Base-by-base conservation (phyloP, 148 eudicot species). In the Pouteria glomerata region DNA sequence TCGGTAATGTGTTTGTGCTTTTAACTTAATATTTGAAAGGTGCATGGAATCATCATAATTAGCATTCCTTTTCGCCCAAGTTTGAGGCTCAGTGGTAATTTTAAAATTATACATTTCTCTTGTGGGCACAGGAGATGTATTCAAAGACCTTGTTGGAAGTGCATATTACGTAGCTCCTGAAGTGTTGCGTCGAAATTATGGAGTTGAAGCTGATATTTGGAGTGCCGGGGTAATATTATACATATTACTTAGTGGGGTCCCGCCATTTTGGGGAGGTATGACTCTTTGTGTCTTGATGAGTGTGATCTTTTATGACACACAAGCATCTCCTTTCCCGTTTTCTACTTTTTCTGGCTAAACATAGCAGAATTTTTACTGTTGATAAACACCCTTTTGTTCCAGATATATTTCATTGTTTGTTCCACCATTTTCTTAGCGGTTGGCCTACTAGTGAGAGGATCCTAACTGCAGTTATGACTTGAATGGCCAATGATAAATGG, bases 111-210 rank as follows among this genome's bases (percentile, higher is more conserved):
- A 52, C 35, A 42, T 24, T 50, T 68, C n/a, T 44, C 35, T 44
- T 68, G 57, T 71, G 41, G 23, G 35, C 85, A 79, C 87, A 93
- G 98, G 98, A 65, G 90, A 93, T 27, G 81, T 76, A 35, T 93
- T 88, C 71, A 89, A 39, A 75, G 98, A 93, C 81, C 96, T 93
- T 73, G 98, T 90, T 65, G 98, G 98, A 68, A 93, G 98, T 84
- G 96, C 98, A 70, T 93, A 90, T 82, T 93, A 93, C 81, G 90
- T 93, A 51, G 98, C 98, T 63, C 98, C 98, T 72, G 98, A 93
- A 83, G 94, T 93, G 55, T 66, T 93, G 76, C 94, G 92, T 6
- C 83, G 98, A 57, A 74, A 73, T 69, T 93, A 93, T 73, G 84
- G 98, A 57, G 88, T 84, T 53, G 96, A 93, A 79, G 96, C 92